phyloP scores from a whole-genome alignment of 1,139 yeast species.

The Taphrina deformans region DNA sequence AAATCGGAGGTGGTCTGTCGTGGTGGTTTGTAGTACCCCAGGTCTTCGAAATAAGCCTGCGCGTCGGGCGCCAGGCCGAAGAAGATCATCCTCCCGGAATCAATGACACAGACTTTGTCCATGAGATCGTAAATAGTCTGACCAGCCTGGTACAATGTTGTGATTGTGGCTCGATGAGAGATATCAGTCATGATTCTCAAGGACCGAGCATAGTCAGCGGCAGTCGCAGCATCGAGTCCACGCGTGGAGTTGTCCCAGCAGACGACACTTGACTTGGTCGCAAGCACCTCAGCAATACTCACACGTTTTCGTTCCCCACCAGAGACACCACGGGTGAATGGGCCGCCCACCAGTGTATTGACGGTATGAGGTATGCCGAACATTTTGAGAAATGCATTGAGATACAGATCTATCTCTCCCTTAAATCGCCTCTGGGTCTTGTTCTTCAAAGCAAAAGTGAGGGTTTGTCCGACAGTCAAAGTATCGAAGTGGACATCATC shows the following conservation, averaged over 20 bases:
- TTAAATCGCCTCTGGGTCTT: slow-evolving; percentile 63
- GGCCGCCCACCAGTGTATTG: slow-evolving; percentile 68
- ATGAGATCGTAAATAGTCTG: slow-evolving; percentile 68
- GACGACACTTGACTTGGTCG: slow-evolving; percentile 61
- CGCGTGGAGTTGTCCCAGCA: slow-evolving; percentile 78
- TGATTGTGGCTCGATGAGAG: slow-evolving; percentile 62
- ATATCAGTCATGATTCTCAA: slow-evolving; percentile 64
- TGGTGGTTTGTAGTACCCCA: slow-evolving; percentile 71
- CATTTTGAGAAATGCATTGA: slow-evolving; percentile 69
- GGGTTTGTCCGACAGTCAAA: slow-evolving; percentile 67
- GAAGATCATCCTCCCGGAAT: slow-evolving; percentile 74
- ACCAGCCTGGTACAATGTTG: slow-evolving; percentile 81
- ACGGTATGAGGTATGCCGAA: slow-evolving; percentile 67
- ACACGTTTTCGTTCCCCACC: slow-evolving; percentile 87
- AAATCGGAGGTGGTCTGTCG: slow-evolving; percentile 84
- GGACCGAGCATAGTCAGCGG: slow-evolving; percentile 70
- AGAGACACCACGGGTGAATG: slow-evolving; percentile 72
- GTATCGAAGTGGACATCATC: slow-evolving; percentile 69
- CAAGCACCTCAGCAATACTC: slow-evolving; percentile 63
- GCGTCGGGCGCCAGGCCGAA: slow-evolving; percentile 66
- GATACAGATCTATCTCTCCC: slow-evolving; percentile 62
- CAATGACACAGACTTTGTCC: slow-evolving; percentile 70
- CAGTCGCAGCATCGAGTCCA: slow-evolving; percentile 60
- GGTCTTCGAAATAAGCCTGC: slow-evolving; percentile 57
- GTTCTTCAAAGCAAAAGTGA: slow-evolving; percentile 64